Evolutionary conservation across 441 rosid species (phyloP), one percentile per base, ranked within the genome.

Genomic region (Lepidium campestre): DNA sequence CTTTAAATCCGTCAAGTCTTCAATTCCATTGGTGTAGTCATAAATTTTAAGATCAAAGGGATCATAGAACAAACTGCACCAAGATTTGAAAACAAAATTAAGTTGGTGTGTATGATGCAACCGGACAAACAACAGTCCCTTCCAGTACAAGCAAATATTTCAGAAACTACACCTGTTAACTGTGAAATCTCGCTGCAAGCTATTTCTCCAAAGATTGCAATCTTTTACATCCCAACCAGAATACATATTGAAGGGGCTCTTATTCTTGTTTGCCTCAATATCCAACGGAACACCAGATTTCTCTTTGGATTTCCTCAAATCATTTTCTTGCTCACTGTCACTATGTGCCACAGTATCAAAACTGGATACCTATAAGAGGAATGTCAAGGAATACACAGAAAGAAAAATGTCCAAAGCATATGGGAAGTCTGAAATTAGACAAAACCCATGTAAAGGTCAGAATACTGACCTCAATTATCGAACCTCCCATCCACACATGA

Each of bases 131-230:
- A 41, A 19, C 12, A 37, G 31, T 53, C 10, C 27, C 8, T 41
- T 36, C 32, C 42, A 8, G 47, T 37, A 61, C 45, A 14, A 49
- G 25, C 3, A 57, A 7, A 31, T 44, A 32, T 25, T 19, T 66
- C 62, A 63, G 45, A 81, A 68, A 70, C 41, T 19, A 35, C 54
- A 82, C 99, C 99, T 86, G 79, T 94, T 94, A 61, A 94, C 45
- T 17, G 99, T 94, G 85, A 94, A 94, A 65, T 94, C 99, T 37
- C 97, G 81, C 35, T 70, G 80, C 80, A 84, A 78, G 67, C 97
- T 84, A 78, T 95, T 80, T 81, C 74, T 85, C 98, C 99, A 91
- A 56, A 72, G 88, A 34, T 75, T 65, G 50, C 81, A 71, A 72
- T 95, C 97, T 46, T 71, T 79, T 73, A 72, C 62, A 53, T 75